Base-by-base conservation (phyloP, 352 stramenopile species). In the Lagenidium sp. region DNA sequence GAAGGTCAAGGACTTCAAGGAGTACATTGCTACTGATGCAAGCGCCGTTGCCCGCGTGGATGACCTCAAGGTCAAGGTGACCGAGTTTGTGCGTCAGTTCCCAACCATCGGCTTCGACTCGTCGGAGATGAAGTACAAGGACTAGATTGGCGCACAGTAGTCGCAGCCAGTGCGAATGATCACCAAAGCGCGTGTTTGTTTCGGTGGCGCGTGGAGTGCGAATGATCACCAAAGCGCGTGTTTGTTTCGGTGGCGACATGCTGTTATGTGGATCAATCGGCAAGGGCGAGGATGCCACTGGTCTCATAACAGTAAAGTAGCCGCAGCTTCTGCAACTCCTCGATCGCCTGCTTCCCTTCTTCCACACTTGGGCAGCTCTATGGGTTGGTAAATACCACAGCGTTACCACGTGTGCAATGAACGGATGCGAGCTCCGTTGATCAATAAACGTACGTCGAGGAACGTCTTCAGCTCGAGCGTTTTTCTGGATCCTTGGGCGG, bases 31-130 rank as follows among this genome's bases (percentile, higher is more conserved):
- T 18, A 56, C 41, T 24, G 53, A 61, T 35, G 50, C 56, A 1
- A 65, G 65, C 11, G 34, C 60, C 7, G 56, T 86, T 26, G 43
- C 65, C 36, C 56, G 46, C 11, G 59, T 83, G 18, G 74, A 84
- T 22, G 56, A 58, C 51, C 70, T 92, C 36, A 86, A 89, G 76
- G 40, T 53, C 37, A 70, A 90, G 58, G 95, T 99, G 19, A 90
- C 71, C 30, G 68, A 75, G 20, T 99, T 99, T 64, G 85, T 96
- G 47, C 89, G 85, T 35, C 68, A 85, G 42, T 99, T 98, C 74
- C 95, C 96, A 6, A 97, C 91, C 11, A 85, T 99, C 47, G 95
- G 96, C 36, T 99, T 98, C 55, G 81, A 94, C 47, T 87, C 97
- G 48, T 66, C 81, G n/a, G 85, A 96, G 54, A 93, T 93, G 81